Evolutionary conservation across 2,329 filamentous ascomycete genomes (phyloP), one percentile per base, ranked within the genome.

Genomic region (Alternaria rosae): DNA sequence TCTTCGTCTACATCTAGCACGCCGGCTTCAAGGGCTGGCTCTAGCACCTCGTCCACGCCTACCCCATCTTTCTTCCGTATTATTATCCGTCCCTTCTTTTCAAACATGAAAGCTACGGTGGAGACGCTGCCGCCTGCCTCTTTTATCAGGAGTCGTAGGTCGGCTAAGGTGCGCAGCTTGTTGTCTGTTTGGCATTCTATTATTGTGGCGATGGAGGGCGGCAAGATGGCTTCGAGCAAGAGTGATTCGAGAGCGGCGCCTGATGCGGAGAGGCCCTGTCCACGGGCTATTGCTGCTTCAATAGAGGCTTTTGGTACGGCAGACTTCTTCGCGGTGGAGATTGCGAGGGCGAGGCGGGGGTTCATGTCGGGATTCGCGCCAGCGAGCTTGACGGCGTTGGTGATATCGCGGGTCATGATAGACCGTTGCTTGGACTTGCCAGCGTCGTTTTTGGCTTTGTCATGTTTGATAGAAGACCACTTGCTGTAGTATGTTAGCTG

Each of bases 381-480:
- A 79, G 89, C 91, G 75, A 94, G 64, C 82, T 91, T 93, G 2
- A 92, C 92, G 61, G 89, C 90, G 64, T 90, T 86, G 52, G 89
- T 87, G 59, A 98, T 90, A 62, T 91, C 87, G 69, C 92, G 89
- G 21, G 90, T 85, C 70, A 96, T 86, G 45, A 85, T 79, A 48
- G 85, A 87, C 28, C 93, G 89, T 70, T 90, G 85, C 44, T 86
- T 86, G 80, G 89, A 92, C 80, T 94, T 97, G 70, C 90, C 89
- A 61, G 86, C 86, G 79, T 99, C 95, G 60, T 90, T 91, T 64
- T 90, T 92, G 54, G 91, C 93, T 80, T 99, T 99, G 79, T 95
- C 93, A 79, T 98, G 95, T 76, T 91, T 92, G 81, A 97, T 98
- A 75, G 95, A 97, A 60, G 93, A 93, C 95, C 95, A 99, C 78